Conservation (phyloP, 345 rosid species). For the Ailanthus altissimus region DNA sequence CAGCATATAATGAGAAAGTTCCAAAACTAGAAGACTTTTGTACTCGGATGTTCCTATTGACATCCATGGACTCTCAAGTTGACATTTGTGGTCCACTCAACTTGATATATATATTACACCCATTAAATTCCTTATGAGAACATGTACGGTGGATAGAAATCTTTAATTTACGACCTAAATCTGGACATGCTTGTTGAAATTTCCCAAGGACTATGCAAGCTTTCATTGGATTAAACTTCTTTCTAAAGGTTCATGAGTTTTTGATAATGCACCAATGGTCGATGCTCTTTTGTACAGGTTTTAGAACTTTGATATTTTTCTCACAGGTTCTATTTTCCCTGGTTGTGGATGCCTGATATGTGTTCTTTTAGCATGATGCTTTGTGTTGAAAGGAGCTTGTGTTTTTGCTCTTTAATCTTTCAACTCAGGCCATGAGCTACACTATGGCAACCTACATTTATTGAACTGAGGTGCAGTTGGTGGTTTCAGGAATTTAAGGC, state of each 20-base stretch:
- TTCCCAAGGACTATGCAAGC: neutral
- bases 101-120: neutral
- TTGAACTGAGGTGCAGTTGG: neutral
- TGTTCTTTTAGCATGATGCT: neutral
- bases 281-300: neutral
- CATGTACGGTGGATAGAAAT: neutral
- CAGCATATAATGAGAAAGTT: neutral
- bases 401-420: neutral
- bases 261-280: neutral
- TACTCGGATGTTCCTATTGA: neutral
- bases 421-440: neutral
- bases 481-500: neutral
- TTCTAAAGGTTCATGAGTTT: neutral
- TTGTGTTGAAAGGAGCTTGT: neutral
- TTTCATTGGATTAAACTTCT: neutral
- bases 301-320: neutral
- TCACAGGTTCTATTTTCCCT: neutral
- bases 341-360: neutral
- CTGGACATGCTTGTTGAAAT: neutral
- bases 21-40: neutral
- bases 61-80: neutral
- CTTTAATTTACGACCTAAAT: neutral
- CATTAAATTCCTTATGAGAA: neutral
- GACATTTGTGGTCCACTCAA: neutral
- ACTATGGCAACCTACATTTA: neutral